Percentiles rank a stretch among this genome's conserved stretches.
These are phyloP conservation scores for Glutinoglossum americanum DNA, from an alignment of 495 filamentous ascomycete species.

Conservation along the genomic window DNA sequence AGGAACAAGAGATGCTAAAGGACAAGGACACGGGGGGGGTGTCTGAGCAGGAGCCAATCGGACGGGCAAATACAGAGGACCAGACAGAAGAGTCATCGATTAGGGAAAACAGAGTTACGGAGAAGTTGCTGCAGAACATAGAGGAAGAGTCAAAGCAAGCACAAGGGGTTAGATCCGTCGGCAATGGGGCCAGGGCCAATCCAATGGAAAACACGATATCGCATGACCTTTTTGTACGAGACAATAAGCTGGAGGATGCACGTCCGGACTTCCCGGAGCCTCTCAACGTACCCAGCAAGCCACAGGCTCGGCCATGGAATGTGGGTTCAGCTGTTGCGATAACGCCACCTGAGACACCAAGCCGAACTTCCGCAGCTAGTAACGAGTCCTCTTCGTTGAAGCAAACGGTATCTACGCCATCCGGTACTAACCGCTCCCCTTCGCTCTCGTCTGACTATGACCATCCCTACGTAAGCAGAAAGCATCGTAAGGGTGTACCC, in stretches of 20 bases:
- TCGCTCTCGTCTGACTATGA: background rate
- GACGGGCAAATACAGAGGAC: background rate
- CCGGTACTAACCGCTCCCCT: background rate
- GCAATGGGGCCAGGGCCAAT: background rate
- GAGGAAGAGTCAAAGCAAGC: slow-evolving; percentile 4
- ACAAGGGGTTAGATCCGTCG: background rate
- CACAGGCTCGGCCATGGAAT: background rate
- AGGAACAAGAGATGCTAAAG: slow-evolving; percentile 11
- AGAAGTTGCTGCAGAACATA: slow-evolving; percentile 5
- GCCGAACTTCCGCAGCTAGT: background rate
- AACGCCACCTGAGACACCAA: background rate
- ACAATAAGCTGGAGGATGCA: background rate
- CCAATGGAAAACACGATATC: background rate
- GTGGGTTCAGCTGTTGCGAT: background rate
- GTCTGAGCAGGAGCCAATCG: background rate
- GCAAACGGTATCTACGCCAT: background rate
- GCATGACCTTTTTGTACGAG: background rate
- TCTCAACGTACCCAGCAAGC: background rate
- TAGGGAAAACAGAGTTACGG: background rate
- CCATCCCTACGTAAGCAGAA: background rate
- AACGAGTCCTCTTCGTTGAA: background rate
- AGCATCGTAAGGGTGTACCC: background rate
- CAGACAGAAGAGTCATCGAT: background rate
- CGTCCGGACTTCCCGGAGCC: background rate
- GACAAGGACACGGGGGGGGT: background rate